These are phyloP conservation scores for Suillus paluster DNA, from an alignment of 768 basidiomycete species.

Conservation along the genomic window DNA sequence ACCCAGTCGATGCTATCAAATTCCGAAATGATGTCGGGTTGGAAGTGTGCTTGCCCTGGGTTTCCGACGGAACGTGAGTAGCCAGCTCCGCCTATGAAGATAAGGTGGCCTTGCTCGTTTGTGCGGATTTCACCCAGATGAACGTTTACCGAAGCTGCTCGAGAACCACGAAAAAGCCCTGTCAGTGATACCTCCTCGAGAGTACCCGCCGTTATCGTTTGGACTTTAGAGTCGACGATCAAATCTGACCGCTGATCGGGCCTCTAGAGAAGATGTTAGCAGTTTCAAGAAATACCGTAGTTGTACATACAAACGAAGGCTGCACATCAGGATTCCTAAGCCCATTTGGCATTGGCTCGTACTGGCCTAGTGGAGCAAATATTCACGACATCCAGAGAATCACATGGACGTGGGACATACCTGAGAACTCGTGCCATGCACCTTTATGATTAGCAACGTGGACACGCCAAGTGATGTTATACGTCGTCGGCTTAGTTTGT, in stretches of 20 bases:
- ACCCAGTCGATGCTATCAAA: slow-evolving; percentile 41
- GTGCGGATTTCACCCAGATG: slow-evolving; percentile 8
- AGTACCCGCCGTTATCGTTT: not conserved
- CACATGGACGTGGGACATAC: slow-evolving; percentile 10
- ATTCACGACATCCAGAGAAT: not conserved
- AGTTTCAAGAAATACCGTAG: too few relatives aligned
- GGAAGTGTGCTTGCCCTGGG: slow-evolving; percentile 14
- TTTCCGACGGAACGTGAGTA: slow-evolving; percentile 21
- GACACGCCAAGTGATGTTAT: slow-evolving; percentile 32
- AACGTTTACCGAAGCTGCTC: not conserved
- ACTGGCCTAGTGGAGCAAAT: not conserved
- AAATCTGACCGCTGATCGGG: slow-evolving; percentile 8
- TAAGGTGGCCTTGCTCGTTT: slow-evolving; percentile 27
- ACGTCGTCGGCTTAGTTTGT: slow-evolving; percentile 15
- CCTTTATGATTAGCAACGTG: slow-evolving; percentile 41
- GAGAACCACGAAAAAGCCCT: slow-evolving; percentile 8
- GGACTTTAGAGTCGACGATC: slow-evolving; percentile 4
- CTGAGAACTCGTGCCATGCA: slow-evolving; percentile 20
- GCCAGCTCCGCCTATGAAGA: slow-evolving; percentile 37
- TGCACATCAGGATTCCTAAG: slow-evolving; percentile 13
- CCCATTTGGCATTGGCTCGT: too few relatives aligned
- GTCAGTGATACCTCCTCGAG: not conserved
- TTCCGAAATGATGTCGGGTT: slow-evolving; percentile 29
- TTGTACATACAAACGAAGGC: not conserved
- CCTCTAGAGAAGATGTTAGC: not conserved